These are phyloP conservation scores for Beauveria scarabaeidicola DNA, from an alignment of 2,329 filamentous ascomycete species.

Conservation along the genomic window DNA sequence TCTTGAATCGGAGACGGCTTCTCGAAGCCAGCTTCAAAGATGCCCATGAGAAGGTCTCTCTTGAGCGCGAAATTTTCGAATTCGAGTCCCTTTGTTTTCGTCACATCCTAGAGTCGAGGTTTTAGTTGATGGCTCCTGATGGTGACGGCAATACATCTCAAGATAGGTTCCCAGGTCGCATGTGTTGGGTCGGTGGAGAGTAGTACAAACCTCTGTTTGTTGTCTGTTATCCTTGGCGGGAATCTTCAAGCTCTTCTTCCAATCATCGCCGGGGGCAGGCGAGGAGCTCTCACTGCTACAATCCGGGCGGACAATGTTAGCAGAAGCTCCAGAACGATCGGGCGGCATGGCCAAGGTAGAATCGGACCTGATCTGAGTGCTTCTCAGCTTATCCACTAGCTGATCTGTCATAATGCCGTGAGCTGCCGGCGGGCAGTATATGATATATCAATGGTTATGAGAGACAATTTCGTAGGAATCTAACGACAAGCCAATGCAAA, in stretches of 20 bases:
- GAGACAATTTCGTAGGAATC: slow-evolving; percentile 10
- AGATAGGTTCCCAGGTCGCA: background rate
- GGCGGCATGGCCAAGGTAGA: background rate
- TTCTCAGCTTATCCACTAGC: slow-evolving; percentile 37
- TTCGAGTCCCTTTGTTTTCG: slow-evolving; percentile 92
- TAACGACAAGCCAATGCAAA: slow-evolving; percentile 13
- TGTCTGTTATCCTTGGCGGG: slow-evolving; percentile 67
- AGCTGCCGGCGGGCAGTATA: slow-evolving; percentile 20
- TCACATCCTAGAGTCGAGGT: slow-evolving; percentile 70
- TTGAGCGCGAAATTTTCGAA: slow-evolving; percentile 97
- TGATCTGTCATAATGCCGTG: slow-evolving; percentile 35
- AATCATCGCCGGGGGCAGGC: slow-evolving; percentile 45
- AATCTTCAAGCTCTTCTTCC: slow-evolving; percentile 65
- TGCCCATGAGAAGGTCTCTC: slow-evolving; percentile 94
- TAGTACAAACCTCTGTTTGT: slow-evolving; percentile 61
- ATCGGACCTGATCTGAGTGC: slow-evolving; percentile 32
- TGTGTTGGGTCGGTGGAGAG: background rate
- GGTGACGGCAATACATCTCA: background rate
- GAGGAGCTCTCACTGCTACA: slow-evolving; percentile 36
- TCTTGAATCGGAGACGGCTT: slow-evolving; percentile 99
- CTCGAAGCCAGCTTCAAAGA: slow-evolving; percentile 98
- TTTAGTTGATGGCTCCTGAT: background rate
- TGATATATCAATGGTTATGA: slow-evolving; percentile 5
- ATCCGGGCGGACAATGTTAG: slow-evolving; percentile 23
- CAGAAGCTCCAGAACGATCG: slow-evolving; percentile 14